phyloP scores from a whole-genome alignment of 176 grass and related monocot genomes.

The Musa acuminata region DNA sequence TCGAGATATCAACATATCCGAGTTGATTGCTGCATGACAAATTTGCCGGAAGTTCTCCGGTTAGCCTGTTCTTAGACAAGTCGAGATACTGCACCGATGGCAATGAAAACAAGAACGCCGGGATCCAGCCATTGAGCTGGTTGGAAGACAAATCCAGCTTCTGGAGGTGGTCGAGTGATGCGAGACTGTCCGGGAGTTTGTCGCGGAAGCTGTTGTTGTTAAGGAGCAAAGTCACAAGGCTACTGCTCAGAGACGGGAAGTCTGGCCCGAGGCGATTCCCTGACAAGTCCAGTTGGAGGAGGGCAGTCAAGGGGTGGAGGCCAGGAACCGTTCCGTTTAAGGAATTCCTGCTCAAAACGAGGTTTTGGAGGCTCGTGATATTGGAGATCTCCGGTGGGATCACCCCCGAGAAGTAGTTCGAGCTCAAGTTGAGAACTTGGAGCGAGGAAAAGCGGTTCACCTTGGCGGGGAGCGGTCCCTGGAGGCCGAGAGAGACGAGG shows the following conservation, averaged over 20 bases:
- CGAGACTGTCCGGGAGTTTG: slow-evolving; percentile 31
- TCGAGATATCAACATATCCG: slow-evolving; percentile 62
- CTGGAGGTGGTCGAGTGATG: slow-evolving; percentile 38
- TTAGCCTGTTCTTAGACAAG: slow-evolving; percentile 53
- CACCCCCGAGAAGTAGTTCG: slow-evolving; percentile 54
- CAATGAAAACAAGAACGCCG: slow-evolving; percentile 56
- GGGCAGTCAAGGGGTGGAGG: slow-evolving; percentile 34
- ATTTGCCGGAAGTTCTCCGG: slow-evolving; percentile 41
- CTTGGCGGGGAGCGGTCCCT: slow-evolving; percentile 60
- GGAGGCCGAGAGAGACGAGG: slow-evolving; percentile 58
- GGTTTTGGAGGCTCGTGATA: slow-evolving; percentile 50
- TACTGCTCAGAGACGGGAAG: slow-evolving; percentile 43
- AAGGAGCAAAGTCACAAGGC: slow-evolving; percentile 26
- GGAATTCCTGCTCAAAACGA: slow-evolving; percentile 49
- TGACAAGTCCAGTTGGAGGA: slow-evolving; percentile 59
- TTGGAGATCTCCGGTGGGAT: slow-evolving; percentile 39
- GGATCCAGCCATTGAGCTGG: slow-evolving; percentile 45
- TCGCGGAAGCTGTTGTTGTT: slow-evolving; percentile 49
- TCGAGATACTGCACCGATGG: slow-evolving; percentile 50
- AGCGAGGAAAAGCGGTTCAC: slow-evolving; percentile 54
- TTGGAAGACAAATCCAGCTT: slow-evolving; percentile 62
- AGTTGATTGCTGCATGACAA: slow-evolving; percentile 38
- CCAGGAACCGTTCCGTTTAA: slow-evolving; percentile 56
- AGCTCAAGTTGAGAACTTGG: slow-evolving; percentile 54
- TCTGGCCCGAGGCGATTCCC: slow-evolving; percentile 42